These are phyloP conservation scores for Cercophora samala DNA, from an alignment of 495 filamentous ascomycete genomes.

Conservation along the genomic window DNA sequence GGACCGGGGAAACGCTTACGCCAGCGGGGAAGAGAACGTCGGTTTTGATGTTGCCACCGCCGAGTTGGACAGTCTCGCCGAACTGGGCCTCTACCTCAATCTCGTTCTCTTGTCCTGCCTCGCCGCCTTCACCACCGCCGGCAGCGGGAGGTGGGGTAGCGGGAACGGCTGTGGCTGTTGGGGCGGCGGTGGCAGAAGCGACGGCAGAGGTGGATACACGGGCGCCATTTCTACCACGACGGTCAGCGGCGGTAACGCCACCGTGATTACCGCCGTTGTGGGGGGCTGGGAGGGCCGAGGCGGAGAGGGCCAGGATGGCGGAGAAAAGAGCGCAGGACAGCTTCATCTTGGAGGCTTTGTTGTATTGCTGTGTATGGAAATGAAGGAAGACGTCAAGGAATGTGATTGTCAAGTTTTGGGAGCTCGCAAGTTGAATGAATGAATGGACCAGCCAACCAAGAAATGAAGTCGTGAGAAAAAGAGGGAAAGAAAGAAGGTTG, in stretches of 20 bases:
- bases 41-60: slow-evolving; percentile 30
- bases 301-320: slow-evolving; percentile 28
- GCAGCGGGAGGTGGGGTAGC: slow-evolving; percentile 15
- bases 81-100: slow-evolving; percentile 29
- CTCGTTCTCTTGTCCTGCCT: slow-evolving; percentile 29
- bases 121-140: slow-evolving; percentile 8
- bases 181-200: neutral
- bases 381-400: slow-evolving; percentile 4
- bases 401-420: neutral
- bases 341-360: slow-evolving; percentile 26
- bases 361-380: neutral
- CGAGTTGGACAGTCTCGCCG: slow-evolving; percentile 22
- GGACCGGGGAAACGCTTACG: slow-evolving; percentile 23
- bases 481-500: slow-evolving; percentile 2
- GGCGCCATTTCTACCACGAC: neutral
- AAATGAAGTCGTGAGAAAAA: slow-evolving; percentile 8
- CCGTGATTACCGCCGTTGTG: slow-evolving; percentile 4
- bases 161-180: neutral
- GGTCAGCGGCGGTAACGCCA: neutral
- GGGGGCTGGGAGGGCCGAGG: slow-evolving; percentile 23
- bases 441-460: slow-evolving; percentile 10
- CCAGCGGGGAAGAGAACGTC: slow-evolving; percentile 31
- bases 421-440: slow-evolving; percentile 2
- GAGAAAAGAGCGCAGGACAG: slow-evolving; percentile 23
- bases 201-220: neutral